Conservation (phyloP, 1,284 basidiomycete genomes). For the Amylostereum areolatum region DNA sequence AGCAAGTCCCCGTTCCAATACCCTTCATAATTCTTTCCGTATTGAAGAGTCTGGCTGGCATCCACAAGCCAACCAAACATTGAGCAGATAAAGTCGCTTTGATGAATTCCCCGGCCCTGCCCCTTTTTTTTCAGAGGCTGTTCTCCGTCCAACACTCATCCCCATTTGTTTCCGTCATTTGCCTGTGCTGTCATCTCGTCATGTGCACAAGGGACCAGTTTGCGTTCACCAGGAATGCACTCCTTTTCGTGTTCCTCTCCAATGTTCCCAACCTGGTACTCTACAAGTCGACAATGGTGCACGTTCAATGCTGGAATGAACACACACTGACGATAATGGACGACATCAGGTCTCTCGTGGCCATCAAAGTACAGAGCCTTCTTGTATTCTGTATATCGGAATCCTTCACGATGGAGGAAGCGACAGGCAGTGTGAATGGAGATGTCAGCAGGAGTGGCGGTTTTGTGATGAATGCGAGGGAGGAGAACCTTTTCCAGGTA, state of each 20-base stretch:
- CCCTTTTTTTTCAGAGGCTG: conserved; percentile 31
- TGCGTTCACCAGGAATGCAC: conserved; percentile 18
- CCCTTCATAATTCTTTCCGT: conserved; percentile 38
- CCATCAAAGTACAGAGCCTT: conserved; percentile 30
- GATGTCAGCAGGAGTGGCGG: conserved; percentile 16
- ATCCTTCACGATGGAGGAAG: conserved; percentile 24
- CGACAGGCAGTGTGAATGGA: conserved; percentile 18
- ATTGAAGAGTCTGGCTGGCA: conserved; percentile 23
- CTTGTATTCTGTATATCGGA: conserved; percentile 22
- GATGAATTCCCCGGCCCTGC: conserved; percentile 16
- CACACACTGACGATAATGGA: conserved; percentile 19
- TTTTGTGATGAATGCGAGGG: conserved; percentile 26
- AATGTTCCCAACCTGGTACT: conserved; percentile 20
- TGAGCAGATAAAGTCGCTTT: conserved; percentile 14
- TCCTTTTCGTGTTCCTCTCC: conserved; percentile 17
- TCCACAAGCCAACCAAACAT: conserved; percentile 11
- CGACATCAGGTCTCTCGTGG: conserved; percentile 27
- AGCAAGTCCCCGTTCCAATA: conserved; percentile 37
- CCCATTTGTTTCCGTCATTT: conserved; percentile 24
- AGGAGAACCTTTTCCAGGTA: conserved; percentile 31
- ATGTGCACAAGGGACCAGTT: conserved; percentile 25
- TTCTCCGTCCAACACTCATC: conserved; percentile 28
- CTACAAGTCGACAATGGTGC: conserved; percentile 15
- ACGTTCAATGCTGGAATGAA: conserved; percentile 24
- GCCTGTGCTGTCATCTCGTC: conserved; percentile 34